Conservation (phyloP, 345 rosid genomes). For the Populus tremula region DNA sequence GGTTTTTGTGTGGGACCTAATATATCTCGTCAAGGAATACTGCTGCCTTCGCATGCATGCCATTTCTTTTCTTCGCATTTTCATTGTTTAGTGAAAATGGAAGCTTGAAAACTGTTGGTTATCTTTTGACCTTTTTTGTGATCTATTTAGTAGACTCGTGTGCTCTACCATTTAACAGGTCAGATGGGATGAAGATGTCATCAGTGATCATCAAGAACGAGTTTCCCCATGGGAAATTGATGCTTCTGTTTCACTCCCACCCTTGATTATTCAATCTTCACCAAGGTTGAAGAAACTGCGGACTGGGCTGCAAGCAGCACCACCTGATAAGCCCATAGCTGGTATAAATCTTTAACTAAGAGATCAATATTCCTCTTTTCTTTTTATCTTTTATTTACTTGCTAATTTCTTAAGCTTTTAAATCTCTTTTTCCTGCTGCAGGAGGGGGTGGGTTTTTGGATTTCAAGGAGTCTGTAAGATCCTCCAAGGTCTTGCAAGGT, state of each 20-base stretch:
- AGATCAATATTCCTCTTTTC: background rate
- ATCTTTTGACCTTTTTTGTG: background rate
- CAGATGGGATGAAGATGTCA: conserved; percentile 72
- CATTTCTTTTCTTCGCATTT: background rate
- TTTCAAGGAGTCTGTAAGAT: conserved; percentile 80
- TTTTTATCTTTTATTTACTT: background rate
- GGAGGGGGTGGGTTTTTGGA: conserved; percentile 60
- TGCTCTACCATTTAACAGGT: conserved; percentile 46
- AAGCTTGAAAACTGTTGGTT: background rate
- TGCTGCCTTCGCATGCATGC: too few species aligned
- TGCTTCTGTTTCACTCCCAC: conserved; percentile 65
- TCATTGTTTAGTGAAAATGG: background rate
- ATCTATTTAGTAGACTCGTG: background rate
- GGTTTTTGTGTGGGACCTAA: too few species aligned
- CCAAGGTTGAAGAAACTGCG: conserved; percentile 78
- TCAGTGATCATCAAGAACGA: conserved; percentile 57
- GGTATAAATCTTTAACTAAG: conserved; percentile 33
- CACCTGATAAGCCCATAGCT: conserved; percentile 46
- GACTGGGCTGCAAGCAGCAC: conserved; percentile 53
- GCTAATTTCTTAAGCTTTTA: background rate
- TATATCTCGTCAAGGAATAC: too few species aligned
- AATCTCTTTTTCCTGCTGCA: conserved; percentile 28
- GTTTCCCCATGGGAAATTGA: conserved; percentile 96
- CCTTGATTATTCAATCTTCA: conserved; percentile 68
- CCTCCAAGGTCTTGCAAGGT: conserved; percentile 99